phyloP scores from a whole-genome alignment of 495 filamentous ascomycete genomes.

The Endocarpon pusillum region DNA sequence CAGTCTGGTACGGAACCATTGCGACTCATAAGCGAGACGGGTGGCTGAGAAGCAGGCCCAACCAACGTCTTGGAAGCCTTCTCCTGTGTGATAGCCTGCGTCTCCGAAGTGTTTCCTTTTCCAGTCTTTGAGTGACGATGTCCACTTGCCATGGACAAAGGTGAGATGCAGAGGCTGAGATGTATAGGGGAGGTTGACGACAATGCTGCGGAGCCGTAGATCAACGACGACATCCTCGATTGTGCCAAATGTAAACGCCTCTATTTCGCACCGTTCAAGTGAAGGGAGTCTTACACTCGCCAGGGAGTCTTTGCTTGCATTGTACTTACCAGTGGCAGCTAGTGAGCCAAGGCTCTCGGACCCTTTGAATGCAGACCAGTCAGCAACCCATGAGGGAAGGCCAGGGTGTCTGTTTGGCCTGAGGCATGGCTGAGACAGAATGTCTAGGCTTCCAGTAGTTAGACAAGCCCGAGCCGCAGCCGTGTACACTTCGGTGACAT shows the following conservation, averaged over 20 bases:
- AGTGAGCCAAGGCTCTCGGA: neutral
- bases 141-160: too few relatives aligned
- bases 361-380: neutral
- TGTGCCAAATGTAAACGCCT: neutral
- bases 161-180: too few relatives aligned
- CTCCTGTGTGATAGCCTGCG: too few relatives aligned
- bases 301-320: neutral
- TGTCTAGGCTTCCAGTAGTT: neutral
- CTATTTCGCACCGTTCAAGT: neutral
- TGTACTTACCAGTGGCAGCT: neutral
- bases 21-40: conserved; percentile 1
- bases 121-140: too few relatives aligned
- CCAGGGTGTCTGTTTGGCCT: neutral
- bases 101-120: too few relatives aligned
- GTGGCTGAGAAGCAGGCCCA: neutral
- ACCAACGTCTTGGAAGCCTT: neutral
- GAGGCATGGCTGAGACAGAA: neutral
- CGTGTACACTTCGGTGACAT: neutral
- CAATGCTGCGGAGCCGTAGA: too few relatives aligned
- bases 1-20: neutral
- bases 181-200: too few relatives aligned
- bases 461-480: neutral
- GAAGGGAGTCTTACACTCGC: neutral
- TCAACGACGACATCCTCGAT: too few relatives aligned
- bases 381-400: neutral